A percentile compares a stretch with the other conserved stretches of the same genome.
These are phyloP conservation scores for Przewalskia tangutica DNA, from an alignment of 257 asterid genomes.

Conservation along the genomic window DNA sequence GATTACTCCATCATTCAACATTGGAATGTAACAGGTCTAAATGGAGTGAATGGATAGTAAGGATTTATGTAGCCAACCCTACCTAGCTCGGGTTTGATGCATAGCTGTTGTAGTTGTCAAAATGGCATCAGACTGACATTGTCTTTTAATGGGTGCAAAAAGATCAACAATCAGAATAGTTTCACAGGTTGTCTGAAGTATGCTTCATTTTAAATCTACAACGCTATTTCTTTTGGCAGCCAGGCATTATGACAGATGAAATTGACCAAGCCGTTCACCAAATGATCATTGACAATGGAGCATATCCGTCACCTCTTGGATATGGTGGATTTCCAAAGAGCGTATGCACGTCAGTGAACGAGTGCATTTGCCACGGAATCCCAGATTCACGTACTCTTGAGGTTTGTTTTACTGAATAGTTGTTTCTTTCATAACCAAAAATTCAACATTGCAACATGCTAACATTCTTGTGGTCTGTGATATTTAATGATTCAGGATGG, in stretches of 20 bases:
- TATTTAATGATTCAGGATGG: constrained; percentile 65
- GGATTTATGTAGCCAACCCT: background rate
- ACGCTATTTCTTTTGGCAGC: constrained; percentile 59
- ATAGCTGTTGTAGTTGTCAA: background rate
- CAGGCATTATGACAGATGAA: constrained; percentile 95
- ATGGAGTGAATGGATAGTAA: background rate
- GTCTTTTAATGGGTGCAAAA: background rate
- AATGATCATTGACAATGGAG: constrained; percentile 86
- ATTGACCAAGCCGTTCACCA: constrained; percentile 92
- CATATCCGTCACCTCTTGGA: constrained; percentile 98
- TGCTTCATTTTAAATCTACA: constrained; percentile 7
- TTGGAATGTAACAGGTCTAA: background rate
- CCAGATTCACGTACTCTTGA: constrained; percentile 93
- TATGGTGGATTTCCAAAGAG: constrained; percentile 98
- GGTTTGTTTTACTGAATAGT: constrained; percentile 31
- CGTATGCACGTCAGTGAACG: constrained; percentile 96
- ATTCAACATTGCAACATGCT: background rate
- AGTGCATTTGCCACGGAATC: constrained; percentile 99
- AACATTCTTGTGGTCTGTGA: constrained; percentile 1
- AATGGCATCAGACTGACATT: background rate
- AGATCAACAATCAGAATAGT: background rate
- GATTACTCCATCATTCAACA: background rate
- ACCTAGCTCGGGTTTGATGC: background rate
- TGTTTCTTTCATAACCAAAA: background rate
- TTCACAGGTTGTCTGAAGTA: background rate